A percentile compares a stretch with the other conserved stretches of the same genome.
These are phyloP conservation scores for Teunomyces aglyptinius DNA, from an alignment of 805 yeast species.

Conservation along the genomic window DNA sequence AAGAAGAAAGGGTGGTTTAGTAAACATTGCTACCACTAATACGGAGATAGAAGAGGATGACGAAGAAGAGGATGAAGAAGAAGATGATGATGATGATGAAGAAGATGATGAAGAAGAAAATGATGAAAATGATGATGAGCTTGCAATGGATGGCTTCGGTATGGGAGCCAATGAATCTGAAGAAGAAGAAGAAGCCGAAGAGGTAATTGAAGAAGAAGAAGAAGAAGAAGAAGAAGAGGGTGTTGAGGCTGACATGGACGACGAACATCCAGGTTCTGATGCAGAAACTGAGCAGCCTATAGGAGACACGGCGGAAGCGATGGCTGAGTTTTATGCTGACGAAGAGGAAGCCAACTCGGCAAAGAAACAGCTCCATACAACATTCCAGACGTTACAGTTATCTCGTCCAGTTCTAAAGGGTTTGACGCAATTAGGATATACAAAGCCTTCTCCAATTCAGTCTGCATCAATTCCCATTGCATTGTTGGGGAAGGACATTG, in stretches of 20 bases:
- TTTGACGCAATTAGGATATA: slow-evolving; percentile 73
- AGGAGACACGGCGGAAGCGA: slow-evolving; percentile 73
- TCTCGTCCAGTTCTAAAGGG: slow-evolving; percentile 92
- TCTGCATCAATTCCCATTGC: slow-evolving; percentile 92
- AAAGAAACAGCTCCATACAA: slow-evolving; percentile 51
- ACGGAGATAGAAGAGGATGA: slow-evolving; percentile 9
- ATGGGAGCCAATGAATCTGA: slow-evolving; percentile 41
- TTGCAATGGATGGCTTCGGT: slow-evolving; percentile 43
- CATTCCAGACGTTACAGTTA: slow-evolving; percentile 73
- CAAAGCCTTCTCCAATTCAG: slow-evolving; percentile 93
- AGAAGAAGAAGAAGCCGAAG: slow-evolving; percentile 31
- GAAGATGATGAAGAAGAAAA: slow-evolving; percentile 21
- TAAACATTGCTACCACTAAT: slow-evolving; percentile 49
- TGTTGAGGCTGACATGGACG: slow-evolving; percentile 30
- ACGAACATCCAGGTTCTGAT: slow-evolving; percentile 29
- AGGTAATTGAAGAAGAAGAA: slow-evolving; percentile 22
- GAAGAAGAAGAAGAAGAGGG: slow-evolving; percentile 23
- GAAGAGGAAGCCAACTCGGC: slow-evolving; percentile 45
- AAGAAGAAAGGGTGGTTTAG: slow-evolving; percentile 76
- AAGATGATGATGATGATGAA: slow-evolving; percentile 22
- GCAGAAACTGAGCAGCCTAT: slow-evolving; percentile 32
- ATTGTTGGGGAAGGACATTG: slow-evolving; percentile 88
- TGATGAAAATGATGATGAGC: slow-evolving; percentile 37
- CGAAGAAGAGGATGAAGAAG: slow-evolving; percentile 16
- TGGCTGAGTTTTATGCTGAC: slow-evolving; percentile 75